A percentile compares a stretch with the other conserved stretches of the same genome.
Evolutionary conservation across 1,139 yeast genomes (phyloP).

Genomic region (Taphrina betulina): DNA sequence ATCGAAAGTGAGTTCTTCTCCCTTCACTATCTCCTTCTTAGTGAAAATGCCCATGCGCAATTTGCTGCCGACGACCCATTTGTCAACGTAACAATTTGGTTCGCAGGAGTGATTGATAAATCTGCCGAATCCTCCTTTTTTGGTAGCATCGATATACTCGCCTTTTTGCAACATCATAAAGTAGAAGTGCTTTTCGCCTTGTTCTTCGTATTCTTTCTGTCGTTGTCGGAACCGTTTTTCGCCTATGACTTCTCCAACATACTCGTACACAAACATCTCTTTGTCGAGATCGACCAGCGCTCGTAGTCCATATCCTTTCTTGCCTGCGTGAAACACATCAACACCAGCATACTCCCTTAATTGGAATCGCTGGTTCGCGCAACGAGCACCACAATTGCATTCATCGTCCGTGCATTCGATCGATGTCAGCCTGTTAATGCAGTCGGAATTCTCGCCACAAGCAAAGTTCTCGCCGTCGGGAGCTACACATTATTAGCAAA

Average conservation of each 20-base stretch:
- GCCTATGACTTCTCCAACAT: conserved; percentile 89
- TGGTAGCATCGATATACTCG: conserved; percentile 91
- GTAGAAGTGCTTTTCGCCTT: conserved; percentile 80
- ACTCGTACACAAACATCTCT: conserved; percentile 77
- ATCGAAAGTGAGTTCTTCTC: conserved; percentile 93
- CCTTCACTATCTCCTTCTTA: conserved; percentile 64
- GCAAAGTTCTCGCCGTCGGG: conserved; percentile 54
- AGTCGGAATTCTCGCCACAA: conserved; percentile 81
- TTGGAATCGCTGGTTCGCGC: conserved; percentile 88
- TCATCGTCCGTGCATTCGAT: conserved; percentile 83
- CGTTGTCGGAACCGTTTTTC: conserved; percentile 69
- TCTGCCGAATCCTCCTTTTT: conserved; percentile 80
- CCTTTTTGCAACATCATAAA: conserved; percentile 96
- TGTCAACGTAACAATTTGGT: conserved; percentile 92
- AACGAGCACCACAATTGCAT: conserved; percentile 71
- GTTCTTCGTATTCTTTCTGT: conserved; percentile 68
- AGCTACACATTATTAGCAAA: neutral
- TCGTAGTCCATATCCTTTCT: conserved; percentile 86
- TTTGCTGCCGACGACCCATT: conserved; percentile 93
- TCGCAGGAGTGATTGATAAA: conserved; percentile 93
- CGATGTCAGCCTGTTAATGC: conserved; percentile 87
- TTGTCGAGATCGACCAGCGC: conserved; percentile 61
- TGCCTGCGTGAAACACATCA: conserved; percentile 73
- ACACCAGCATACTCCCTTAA: conserved; percentile 66
- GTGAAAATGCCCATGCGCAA: conserved; percentile 94